Conservation (phyloP, 495 filamentous ascomycete species). For the Neurospora sp. region DNA sequence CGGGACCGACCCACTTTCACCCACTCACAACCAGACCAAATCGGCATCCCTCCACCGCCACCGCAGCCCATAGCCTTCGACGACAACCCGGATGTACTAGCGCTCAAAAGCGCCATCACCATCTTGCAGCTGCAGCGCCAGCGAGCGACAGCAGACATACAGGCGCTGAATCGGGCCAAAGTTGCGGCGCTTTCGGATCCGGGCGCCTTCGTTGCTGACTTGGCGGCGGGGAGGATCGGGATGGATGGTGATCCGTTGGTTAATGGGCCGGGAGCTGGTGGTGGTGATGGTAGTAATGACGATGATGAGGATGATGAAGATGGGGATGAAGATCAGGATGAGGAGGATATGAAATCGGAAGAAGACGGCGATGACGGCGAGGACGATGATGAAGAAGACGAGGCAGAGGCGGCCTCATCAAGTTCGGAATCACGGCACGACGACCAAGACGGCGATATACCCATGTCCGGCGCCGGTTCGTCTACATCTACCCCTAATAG, state of each 20-base stretch:
- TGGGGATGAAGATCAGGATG: slow-evolving; percentile 17
- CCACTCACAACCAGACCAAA: slow-evolving; percentile 30
- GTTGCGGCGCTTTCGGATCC: slow-evolving; percentile 56
- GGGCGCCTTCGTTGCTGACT: slow-evolving; percentile 52
- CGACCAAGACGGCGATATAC: background rate
- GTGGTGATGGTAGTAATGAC: background rate
- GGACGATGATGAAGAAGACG: slow-evolving; percentile 1
- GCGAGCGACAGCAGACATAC: slow-evolving; percentile 62
- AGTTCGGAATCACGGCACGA: background rate
- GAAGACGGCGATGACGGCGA: slow-evolving; percentile 1
- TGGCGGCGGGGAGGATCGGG: slow-evolving; percentile 43
- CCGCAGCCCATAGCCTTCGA: slow-evolving; percentile 63
- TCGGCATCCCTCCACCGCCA: slow-evolving; percentile 36
- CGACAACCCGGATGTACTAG: slow-evolving; percentile 74
- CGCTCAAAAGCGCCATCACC: slow-evolving; percentile 66
- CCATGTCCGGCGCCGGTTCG: background rate
- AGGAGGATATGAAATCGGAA: slow-evolving; percentile 13
- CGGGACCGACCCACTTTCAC: slow-evolving; percentile 29
- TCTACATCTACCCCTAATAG: background rate
- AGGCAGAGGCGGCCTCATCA: background rate
- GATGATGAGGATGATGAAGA: slow-evolving; percentile 28
- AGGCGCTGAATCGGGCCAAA: slow-evolving; percentile 52
- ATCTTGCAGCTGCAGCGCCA: slow-evolving; percentile 75
- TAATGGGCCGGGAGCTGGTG: background rate
- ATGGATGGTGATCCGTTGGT: slow-evolving; percentile 25